Conservation (phyloP, 1,139 yeast genomes). For the Suhomyces atakaporum region DNA sequence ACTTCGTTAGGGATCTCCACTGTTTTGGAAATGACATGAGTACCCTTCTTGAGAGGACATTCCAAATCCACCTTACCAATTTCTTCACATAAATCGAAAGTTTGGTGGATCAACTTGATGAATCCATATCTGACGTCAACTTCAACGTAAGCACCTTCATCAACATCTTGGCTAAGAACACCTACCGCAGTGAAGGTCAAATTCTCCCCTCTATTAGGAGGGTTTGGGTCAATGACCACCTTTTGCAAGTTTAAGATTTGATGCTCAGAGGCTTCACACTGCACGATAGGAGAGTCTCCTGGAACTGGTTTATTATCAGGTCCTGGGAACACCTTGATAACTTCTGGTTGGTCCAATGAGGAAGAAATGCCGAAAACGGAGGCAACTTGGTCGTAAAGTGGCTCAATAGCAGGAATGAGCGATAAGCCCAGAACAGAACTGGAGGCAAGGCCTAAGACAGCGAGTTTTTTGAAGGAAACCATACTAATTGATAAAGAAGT, state of each 20-base stretch:
- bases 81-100: slow-evolving; percentile 89
- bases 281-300: slow-evolving; percentile 81
- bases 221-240: slow-evolving; percentile 75
- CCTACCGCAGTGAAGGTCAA: slow-evolving; percentile 81
- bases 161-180: slow-evolving; percentile 52
- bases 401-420: slow-evolving; percentile 22
- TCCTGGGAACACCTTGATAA: slow-evolving; percentile 19
- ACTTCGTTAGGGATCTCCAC: slow-evolving; percentile 91
- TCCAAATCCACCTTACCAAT: slow-evolving; percentile 74
- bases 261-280: slow-evolving; percentile 65
- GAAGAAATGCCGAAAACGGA: slow-evolving; percentile 19
- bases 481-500: slow-evolving; percentile 10
- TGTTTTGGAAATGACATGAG: slow-evolving; percentile 60
- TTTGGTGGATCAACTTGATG: slow-evolving; percentile 80
- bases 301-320: slow-evolving; percentile 70
- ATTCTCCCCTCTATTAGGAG: slow-evolving; percentile 80
- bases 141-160: slow-evolving; percentile 88
- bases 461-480: slow-evolving; percentile 31
- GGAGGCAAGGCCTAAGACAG: slow-evolving; percentile 16
- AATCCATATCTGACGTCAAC: slow-evolving; percentile 92
- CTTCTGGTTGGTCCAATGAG: slow-evolving; percentile 11
- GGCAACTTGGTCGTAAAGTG: slow-evolving; percentile 22
- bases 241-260: slow-evolving; percentile 65
- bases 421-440: slow-evolving; percentile 26
- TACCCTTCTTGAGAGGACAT: slow-evolving; percentile 80